phyloP scores from a whole-genome alignment of 177 flowering plant genomes.

The Tripterygium wilfordii region DNA sequence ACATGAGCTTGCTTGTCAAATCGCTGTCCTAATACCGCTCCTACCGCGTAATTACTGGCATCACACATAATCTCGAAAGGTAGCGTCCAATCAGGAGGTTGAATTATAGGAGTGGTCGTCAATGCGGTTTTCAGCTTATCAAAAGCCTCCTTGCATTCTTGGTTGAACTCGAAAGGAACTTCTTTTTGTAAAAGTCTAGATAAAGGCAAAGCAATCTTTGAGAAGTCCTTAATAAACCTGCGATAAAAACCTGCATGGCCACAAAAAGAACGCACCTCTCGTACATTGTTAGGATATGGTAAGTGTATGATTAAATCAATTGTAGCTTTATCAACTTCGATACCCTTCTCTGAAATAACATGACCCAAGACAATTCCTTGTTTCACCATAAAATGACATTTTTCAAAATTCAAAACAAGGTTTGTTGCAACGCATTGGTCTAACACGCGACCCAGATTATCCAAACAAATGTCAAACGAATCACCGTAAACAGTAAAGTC shows the following conservation, averaged over 20 bases:
- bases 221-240: background rate
- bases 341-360: background rate
- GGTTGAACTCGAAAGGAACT: background rate
- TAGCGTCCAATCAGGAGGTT: background rate
- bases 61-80: background rate
- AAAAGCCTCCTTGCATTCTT: background rate
- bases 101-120: background rate
- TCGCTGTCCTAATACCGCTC: too few relatives aligned
- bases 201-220: background rate
- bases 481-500: background rate
- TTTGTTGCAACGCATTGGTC: background rate
- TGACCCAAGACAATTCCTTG: slow-evolving; percentile 1
- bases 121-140: too few relatives aligned
- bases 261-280: background rate
- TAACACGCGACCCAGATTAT: background rate
- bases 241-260: background rate
- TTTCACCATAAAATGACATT: background rate
- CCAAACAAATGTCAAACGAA: background rate
- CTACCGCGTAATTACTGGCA: background rate
- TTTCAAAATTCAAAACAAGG: background rate
- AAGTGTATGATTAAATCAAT: background rate
- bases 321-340: background rate
- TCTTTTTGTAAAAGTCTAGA: background rate
- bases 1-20: background rate
- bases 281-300: background rate